Base-by-base conservation (phyloP, 129 eudicot genomes). In the Sambucus nigra region DNA sequence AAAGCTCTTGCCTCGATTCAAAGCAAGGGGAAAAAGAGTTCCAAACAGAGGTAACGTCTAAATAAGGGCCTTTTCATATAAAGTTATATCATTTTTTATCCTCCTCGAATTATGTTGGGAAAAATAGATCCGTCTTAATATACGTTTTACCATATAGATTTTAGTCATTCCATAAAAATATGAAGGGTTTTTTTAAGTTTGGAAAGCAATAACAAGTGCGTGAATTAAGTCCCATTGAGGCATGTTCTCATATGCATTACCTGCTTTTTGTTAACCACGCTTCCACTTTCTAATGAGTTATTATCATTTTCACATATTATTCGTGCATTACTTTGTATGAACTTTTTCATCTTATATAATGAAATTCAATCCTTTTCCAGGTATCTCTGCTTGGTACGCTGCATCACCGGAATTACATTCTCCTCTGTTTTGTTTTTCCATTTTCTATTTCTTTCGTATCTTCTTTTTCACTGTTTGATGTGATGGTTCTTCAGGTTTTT, bases 11-110 rank as follows among this genome's bases (percentile, higher is more conserved):
- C 99, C 66, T 82, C 99, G 58, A 82, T 70, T 92, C 99, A 39
- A 86, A 74, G 69, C 99, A 92, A 74, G 99, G 99, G 56, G 99
- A 92, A 62, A 92, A 58, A 53, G 96, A 92, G 78, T 92, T 92
- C 57, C 91, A 86, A 26, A 92, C 99, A 12, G 99, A 92, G 99
- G 99, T 92, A 76, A 53, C n/a, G n/a, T n/a, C n/a, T n/a, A n/a
- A n/a, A n/a, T n/a, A n/a, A n/a, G n/a, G n/a, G n/a, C n/a, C n/a
- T n/a, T n/a, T n/a, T n/a, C n/a, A n/a, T n/a, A n/a, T n/a, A n/a
- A n/a, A n/a, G n/a, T n/a, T n/a, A n/a, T n/a, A n/a, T n/a, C n/a
- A n/a, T n/a, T n/a, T n/a, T n/a, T n/a, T n/a, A n/a, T n/a, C n/a
- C n/a, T n/a, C n/a, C n/a, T n/a, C n/a, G n/a, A n/a, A n/a, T n/a